Percentiles rank a stretch among this genome's conserved stretches.
Conservation (phyloP, 306 rosid genomes). For the Potentilla sterilis region DNA sequence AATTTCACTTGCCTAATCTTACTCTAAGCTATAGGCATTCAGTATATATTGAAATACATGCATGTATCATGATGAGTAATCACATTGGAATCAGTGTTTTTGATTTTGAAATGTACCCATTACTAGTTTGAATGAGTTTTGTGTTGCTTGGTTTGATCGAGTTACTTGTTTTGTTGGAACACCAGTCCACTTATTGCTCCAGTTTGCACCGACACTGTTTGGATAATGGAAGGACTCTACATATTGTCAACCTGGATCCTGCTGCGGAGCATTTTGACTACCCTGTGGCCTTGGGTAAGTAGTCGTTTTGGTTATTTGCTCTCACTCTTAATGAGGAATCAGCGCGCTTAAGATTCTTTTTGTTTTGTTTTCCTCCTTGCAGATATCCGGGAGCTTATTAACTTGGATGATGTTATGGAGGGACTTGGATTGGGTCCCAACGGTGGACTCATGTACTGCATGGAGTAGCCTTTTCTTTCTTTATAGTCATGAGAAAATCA, state of each 20-base stretch:
- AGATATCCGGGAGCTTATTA: constrained; percentile 90
- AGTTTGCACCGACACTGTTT: constrained; percentile 65
- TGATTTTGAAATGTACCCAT: too few relatives aligned
- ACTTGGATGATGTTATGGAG: constrained; percentile 96
- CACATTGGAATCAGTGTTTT: background rate
- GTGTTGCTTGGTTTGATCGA: background rate
- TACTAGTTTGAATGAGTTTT: constrained; percentile 7
- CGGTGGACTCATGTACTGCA: constrained; percentile 93
- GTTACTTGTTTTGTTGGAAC: constrained; percentile 17
- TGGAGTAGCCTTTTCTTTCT: constrained; percentile 88
- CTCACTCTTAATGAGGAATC: background rate
- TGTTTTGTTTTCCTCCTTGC: background rate
- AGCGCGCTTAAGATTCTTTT: background rate
- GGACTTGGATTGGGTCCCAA: constrained; percentile 94
- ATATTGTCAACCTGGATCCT: constrained; percentile 82
- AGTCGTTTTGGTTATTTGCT: background rate
- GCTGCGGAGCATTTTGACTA: constrained; percentile 96
- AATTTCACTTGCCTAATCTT: constrained; percentile 2
- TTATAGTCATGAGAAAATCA: too few relatives aligned
- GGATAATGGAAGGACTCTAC: constrained; percentile 45
- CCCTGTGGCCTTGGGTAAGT: constrained; percentile 84
- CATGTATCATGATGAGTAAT: too few relatives aligned
- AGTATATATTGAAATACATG: too few relatives aligned
- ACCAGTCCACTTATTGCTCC: constrained; percentile 80
- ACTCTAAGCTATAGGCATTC: background rate